Evolutionary conservation across 495 filamentous ascomycete genomes (phyloP).

Genomic region (Thozetella sp.): DNA sequence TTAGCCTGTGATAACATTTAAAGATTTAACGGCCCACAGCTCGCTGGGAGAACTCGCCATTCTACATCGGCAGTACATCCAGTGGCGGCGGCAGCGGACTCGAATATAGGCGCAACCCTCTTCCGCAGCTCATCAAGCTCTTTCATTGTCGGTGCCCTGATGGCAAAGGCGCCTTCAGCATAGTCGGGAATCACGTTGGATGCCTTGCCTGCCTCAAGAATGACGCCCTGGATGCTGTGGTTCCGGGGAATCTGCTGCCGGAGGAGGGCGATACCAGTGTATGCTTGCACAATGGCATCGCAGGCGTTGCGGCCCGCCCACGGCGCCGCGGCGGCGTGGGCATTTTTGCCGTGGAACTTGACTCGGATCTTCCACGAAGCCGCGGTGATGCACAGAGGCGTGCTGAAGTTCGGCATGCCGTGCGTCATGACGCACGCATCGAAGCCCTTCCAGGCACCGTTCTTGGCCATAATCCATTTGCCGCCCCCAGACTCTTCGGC

Average conservation of each 20-base stretch:
- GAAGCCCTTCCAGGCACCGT: not conserved
- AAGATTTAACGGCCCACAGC: too few species aligned
- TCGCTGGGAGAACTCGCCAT: not conserved
- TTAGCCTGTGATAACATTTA: too few species aligned
- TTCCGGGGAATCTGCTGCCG: not conserved
- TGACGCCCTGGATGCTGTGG: not conserved
- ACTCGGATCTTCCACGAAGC: not conserved
- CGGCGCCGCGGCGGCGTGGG: not conserved
- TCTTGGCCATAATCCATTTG: not conserved
- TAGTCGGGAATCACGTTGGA: not conserved
- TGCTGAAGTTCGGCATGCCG: not conserved
- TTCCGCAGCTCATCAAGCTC: not conserved
- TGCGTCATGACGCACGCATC: constrained; percentile 1
- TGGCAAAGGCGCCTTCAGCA: not conserved
- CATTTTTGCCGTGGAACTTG: not conserved
- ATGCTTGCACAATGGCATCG: not conserved
- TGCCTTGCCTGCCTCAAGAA: not conserved
- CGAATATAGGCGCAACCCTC: not conserved
- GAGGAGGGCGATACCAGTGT: not conserved
- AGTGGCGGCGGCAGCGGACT: not conserved
- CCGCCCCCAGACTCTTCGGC: not conserved
- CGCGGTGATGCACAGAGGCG: not conserved
- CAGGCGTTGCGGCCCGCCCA: constrained; percentile 2
- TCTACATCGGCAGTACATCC: not conserved
- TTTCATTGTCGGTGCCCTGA: not conserved